phyloP scores from a whole-genome alignment of 2,329 filamentous ascomycete genomes.

The Ascochyta rabiei region DNA sequence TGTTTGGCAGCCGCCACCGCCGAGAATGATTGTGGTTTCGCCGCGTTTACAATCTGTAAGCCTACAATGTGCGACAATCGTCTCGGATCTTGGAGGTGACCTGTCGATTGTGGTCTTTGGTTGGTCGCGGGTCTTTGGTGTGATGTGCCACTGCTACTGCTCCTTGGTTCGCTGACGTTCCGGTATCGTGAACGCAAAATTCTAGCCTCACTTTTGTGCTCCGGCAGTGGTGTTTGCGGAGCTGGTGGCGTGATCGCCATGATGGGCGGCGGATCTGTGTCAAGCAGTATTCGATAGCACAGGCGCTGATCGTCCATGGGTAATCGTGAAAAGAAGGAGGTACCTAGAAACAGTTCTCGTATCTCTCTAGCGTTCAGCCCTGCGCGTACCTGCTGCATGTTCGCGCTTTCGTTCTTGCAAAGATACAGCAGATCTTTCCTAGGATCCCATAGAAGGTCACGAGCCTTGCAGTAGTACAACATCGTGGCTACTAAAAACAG shows the following conservation, averaged over 20 bases:
- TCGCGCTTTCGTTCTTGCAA: slow-evolving; percentile 33
- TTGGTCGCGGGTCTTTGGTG: not conserved
- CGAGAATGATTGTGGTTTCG: slow-evolving; percentile 1
- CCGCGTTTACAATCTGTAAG: slow-evolving; percentile 1
- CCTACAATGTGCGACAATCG: not conserved
- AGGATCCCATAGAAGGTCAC: slow-evolving; percentile 38
- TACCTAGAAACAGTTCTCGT: slow-evolving; percentile 37
- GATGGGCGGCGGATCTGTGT: slow-evolving; percentile 31
- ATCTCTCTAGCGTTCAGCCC: slow-evolving; percentile 31
- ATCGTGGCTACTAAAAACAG: slow-evolving; percentile 36
- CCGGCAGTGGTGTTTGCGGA: not conserved
- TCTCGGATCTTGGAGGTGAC: not conserved
- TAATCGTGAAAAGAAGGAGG: slow-evolving; percentile 33
- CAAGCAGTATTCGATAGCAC: slow-evolving; percentile 35
- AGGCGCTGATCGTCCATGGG: slow-evolving; percentile 29
- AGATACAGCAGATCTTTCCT: slow-evolving; percentile 38
- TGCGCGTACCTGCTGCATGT: slow-evolving; percentile 30
- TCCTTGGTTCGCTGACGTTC: slow-evolving; percentile 9
- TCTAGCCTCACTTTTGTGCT: not conserved
- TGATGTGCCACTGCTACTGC: not conserved
- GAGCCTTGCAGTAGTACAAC: slow-evolving; percentile 32
- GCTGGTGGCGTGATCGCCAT: slow-evolving; percentile 32
- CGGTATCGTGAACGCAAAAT: slow-evolving; percentile 25
- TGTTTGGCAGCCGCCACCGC: not conserved
- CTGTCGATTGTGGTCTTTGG: not conserved